Percentiles rank a stretch among this genome's conserved stretches.
These are phyloP conservation scores for Amylocystis lapponica DNA, from an alignment of 768 basidiomycete species.

Conservation along the genomic window DNA sequence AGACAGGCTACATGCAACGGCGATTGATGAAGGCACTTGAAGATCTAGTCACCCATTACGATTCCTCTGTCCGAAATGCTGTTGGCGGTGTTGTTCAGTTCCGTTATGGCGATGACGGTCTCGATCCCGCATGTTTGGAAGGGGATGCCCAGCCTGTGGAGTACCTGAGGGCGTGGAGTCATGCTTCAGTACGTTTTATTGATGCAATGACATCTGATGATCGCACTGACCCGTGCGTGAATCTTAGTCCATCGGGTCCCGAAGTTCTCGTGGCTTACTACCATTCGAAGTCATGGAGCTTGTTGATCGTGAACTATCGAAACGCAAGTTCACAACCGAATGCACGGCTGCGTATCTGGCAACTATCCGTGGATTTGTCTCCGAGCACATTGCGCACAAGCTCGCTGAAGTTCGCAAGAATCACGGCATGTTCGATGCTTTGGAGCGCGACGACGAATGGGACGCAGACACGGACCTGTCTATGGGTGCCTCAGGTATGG, in stretches of 20 bases:
- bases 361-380: slow-evolving; percentile 67
- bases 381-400: slow-evolving; percentile 54
- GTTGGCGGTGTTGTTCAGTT: slow-evolving; percentile 96
- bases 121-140: slow-evolving; percentile 95
- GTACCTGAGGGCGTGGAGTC: slow-evolving; percentile 79
- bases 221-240: neutral
- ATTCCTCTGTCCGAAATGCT: slow-evolving; percentile 91
- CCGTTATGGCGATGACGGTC: slow-evolving; percentile 91
- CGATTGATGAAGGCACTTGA: slow-evolving; percentile 99
- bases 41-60: slow-evolving; percentile 94
- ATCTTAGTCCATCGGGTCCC: slow-evolving; percentile 56
- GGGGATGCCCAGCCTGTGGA: slow-evolving; percentile 94
- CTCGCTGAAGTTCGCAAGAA: slow-evolving; percentile 63
- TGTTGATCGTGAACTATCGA: slow-evolving; percentile 56
- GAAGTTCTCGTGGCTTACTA: slow-evolving; percentile 58
- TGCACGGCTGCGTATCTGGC: slow-evolving; percentile 68
- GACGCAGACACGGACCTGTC: slow-evolving; percentile 72
- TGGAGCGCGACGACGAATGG: slow-evolving; percentile 71
- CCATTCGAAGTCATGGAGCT: slow-evolving; percentile 84
- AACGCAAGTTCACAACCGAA: slow-evolving; percentile 55
- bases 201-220: slow-evolving; percentile 7
- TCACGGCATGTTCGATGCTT: slow-evolving; percentile 80
- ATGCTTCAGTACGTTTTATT: slow-evolving; percentile 56
- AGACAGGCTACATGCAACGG: slow-evolving; percentile 99
- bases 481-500: slow-evolving; percentile 62